phyloP scores from a whole-genome alignment of 345 rosid species.

The Brassica napus region DNA sequence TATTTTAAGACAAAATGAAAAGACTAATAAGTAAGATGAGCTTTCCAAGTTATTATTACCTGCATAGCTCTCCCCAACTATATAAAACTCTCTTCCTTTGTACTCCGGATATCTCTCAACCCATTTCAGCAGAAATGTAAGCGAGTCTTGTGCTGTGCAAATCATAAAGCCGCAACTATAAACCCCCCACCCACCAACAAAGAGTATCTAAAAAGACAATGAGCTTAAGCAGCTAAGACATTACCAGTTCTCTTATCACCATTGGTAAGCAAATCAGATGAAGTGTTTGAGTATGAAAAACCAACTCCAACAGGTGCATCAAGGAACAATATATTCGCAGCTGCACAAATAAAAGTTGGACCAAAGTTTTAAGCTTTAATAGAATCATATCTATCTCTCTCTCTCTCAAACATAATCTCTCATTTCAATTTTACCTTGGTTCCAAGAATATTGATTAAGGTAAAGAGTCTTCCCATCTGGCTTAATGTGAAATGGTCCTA shows the following conservation, averaged over 20 bases:
- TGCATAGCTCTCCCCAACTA: constrained; percentile 89
- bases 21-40: neutral
- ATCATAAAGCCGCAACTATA: constrained; percentile 8
- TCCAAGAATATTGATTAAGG: constrained; percentile 89
- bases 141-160: constrained; percentile 72
- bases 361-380: neutral
- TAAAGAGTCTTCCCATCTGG: constrained; percentile 76
- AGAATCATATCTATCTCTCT: neutral
- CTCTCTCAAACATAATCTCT: neutral
- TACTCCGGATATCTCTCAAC: constrained; percentile 88
- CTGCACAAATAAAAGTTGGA: constrained; percentile 41
- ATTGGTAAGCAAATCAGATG: constrained; percentile 58
- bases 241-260: constrained; percentile 73
- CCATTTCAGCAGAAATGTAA: constrained; percentile 77
- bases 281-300: constrained; percentile 82
- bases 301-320: constrained; percentile 98
- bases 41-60: constrained; percentile 42
- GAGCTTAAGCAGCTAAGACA: constrained; percentile 20
- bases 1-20: neutral
- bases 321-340: constrained; percentile 78
- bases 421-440: constrained; percentile 57
- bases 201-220: constrained; percentile 7
- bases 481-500: constrained; percentile 84
- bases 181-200: neutral
- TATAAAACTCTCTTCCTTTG: constrained; percentile 83